Evolutionary conservation across 805 yeast genomes (phyloP).

Genomic region (Hanseniaspora valbyensis): DNA sequence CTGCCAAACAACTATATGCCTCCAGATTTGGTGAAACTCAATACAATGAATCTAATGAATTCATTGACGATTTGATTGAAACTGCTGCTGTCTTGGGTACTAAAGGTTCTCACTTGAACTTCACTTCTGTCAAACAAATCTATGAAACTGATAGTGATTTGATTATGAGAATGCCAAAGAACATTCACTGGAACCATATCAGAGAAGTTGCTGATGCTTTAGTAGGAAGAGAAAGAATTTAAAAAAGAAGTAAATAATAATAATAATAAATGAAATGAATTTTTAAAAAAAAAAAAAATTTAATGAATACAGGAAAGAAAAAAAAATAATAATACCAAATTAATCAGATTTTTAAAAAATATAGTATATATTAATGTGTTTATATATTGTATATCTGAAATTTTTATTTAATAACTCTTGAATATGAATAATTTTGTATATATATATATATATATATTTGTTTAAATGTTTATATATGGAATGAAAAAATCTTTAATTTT

Average conservation of each 20-base stretch:
- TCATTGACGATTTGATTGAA: slow-evolving; percentile 27
- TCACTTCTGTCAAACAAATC: slow-evolving; percentile 60
- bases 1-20: slow-evolving; percentile 24
- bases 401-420: too few relatives aligned
- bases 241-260: background rate
- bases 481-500: too few relatives aligned
- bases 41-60: slow-evolving; percentile 6
- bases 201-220: slow-evolving; percentile 74
- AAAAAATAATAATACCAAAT: too few relatives aligned
- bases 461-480: too few relatives aligned
- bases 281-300: too few relatives aligned
- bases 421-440: too few relatives aligned
- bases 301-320: too few relatives aligned
- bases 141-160: slow-evolving; percentile 83
- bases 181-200: slow-evolving; percentile 67
- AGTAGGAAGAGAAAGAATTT: slow-evolving; percentile 51
- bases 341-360: too few relatives aligned
- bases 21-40: slow-evolving; percentile 21
- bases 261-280: background rate
- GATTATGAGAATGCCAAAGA: slow-evolving; percentile 74
- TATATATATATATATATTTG: too few relatives aligned
- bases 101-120: slow-evolving; percentile 61
- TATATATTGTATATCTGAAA: too few relatives aligned
- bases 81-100: slow-evolving; percentile 82
- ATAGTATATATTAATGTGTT: too few relatives aligned